Conservation (phyloP, 345 rosid genomes). For the Eucalyptus pumila region DNA sequence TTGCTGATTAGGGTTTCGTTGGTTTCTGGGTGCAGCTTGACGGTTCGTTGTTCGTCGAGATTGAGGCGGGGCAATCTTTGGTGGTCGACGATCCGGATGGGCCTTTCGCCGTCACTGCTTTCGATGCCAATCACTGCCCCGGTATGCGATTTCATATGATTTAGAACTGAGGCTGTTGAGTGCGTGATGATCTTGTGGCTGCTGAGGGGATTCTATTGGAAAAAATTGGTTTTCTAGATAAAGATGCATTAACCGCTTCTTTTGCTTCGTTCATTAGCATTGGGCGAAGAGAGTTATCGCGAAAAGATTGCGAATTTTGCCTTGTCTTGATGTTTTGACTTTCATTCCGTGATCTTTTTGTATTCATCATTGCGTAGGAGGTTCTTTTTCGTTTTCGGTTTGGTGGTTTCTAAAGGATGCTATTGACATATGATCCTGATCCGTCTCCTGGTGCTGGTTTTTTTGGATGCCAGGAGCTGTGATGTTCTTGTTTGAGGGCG, state of each 20-base stretch:
- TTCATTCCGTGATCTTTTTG: background rate
- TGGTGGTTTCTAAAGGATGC: background rate
- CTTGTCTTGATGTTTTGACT: background rate
- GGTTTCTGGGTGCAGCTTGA: slow-evolving; percentile 26
- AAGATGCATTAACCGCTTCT: background rate
- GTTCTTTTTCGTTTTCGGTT: background rate
- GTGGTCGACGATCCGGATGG: slow-evolving; percentile 51
- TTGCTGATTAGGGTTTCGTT: background rate
- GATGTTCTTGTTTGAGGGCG: slow-evolving; percentile 90
- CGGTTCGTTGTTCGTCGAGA: slow-evolving; percentile 38
- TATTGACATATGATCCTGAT: slow-evolving; percentile 6
- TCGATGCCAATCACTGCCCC: slow-evolving; percentile 82
- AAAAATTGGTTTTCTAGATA: background rate
- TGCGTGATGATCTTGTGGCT: background rate
- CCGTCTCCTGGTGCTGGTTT: background rate
- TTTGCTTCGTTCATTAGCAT: background rate
- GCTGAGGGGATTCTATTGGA: background rate
- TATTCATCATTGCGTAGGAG: background rate
- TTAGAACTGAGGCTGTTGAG: background rate
- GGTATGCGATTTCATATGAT: slow-evolving; percentile 3
- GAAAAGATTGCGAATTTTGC: background rate
- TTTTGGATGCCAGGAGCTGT: slow-evolving; percentile 63
- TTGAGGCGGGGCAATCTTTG: slow-evolving; percentile 54
- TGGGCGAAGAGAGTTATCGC: background rate
- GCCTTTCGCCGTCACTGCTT: slow-evolving; percentile 49